Conservation (phyloP, 1,139 yeast genomes). For the Saccharomyces hybrid region DNA sequence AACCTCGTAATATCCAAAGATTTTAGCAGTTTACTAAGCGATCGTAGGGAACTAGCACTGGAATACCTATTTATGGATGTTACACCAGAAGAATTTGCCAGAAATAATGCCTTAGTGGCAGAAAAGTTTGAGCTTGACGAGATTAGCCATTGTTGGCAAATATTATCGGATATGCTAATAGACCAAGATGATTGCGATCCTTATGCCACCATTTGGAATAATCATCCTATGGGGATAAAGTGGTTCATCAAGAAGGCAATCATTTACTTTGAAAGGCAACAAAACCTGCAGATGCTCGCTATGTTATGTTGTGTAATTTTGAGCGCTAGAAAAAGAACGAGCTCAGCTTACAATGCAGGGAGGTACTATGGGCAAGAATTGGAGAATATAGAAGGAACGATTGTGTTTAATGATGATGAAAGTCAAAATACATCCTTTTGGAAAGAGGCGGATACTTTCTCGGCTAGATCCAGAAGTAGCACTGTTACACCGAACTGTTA, state of each 20-base stretch:
- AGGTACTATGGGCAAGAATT: background rate
- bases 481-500: slow-evolving; percentile 7
- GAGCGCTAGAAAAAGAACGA: slow-evolving; percentile 13
- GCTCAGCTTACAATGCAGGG: background rate
- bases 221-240: slow-evolving; percentile 71
- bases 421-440: slow-evolving; percentile 3
- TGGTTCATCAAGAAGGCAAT: slow-evolving; percentile 66
- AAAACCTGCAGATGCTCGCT: slow-evolving; percentile 84
- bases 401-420: slow-evolving; percentile 15
- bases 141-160: slow-evolving; percentile 70
- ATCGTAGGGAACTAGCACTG: slow-evolving; percentile 65
- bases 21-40: slow-evolving; percentile 65
- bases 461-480: slow-evolving; percentile 8
- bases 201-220: slow-evolving; percentile 60
- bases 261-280: slow-evolving; percentile 52
- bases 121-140: slow-evolving; percentile 52
- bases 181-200: slow-evolving; percentile 21
- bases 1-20: slow-evolving; percentile 61
- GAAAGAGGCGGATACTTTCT: background rate
- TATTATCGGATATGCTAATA: slow-evolving; percentile 38
- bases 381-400: slow-evolving; percentile 11
- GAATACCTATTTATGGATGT: slow-evolving; percentile 69
- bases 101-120: slow-evolving; percentile 67
- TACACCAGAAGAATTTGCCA: slow-evolving; percentile 56
- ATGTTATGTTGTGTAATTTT: slow-evolving; percentile 66